phyloP scores from a whole-genome alignment of 192 early-diverging fungal genomes.

The Paraglomus occultum region DNA sequence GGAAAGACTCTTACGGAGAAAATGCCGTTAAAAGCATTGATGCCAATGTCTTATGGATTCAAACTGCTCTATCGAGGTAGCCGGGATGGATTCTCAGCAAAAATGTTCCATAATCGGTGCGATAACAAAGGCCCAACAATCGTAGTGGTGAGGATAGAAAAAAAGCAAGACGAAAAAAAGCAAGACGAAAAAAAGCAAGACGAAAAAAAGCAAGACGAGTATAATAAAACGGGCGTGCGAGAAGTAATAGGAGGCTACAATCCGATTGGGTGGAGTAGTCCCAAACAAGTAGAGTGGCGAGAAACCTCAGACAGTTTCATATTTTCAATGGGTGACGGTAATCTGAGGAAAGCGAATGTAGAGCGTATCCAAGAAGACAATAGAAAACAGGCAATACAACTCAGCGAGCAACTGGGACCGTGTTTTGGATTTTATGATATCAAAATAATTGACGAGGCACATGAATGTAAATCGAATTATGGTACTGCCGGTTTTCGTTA shows the following conservation, averaged over 20 bases:
- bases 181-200: too few relatives aligned
- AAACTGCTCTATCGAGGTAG: constrained; percentile 28
- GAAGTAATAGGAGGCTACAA: constrained; percentile 30
- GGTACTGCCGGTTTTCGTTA: constrained; percentile 24
- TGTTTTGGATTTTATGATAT: constrained; percentile 32
- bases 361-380: constrained; percentile 12
- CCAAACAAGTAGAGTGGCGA: constrained; percentile 25
- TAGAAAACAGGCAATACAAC: constrained; percentile 22
- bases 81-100: constrained; percentile 27
- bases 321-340: constrained; percentile 21
- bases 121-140: constrained; percentile 25
- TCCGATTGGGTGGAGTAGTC: constrained; percentile 27
- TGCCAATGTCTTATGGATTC: constrained; percentile 24
- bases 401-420: constrained; percentile 26
- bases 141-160: constrained; percentile 19
- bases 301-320: constrained; percentile 27
- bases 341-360: constrained; percentile 4
- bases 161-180: not conserved
- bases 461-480: constrained; percentile 13
- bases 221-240: too few relatives aligned
- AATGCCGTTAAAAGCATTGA: not conserved
- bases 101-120: constrained; percentile 23
- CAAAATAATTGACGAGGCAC: constrained; percentile 25
- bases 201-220: too few relatives aligned
- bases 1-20: not conserved